Evolutionary conservation across 306 rosid genomes (phyloP).

Genomic region (Acacia crassicarpa): DNA sequence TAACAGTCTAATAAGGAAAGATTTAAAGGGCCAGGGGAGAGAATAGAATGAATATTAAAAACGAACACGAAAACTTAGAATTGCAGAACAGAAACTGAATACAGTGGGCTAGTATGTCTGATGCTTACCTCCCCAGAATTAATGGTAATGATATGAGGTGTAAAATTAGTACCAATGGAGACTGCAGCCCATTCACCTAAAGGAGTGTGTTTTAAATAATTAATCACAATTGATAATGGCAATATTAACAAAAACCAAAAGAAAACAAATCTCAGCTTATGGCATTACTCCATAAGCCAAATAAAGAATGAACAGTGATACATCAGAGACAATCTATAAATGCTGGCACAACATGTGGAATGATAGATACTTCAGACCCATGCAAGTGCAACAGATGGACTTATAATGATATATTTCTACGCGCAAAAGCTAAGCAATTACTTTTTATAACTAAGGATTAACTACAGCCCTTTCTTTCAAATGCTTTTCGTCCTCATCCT

Average conservation of each 20-base stretch:
- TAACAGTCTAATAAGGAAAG: constrained; percentile 1
- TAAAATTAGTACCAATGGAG: neutral
- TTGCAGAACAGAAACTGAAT: neutral
- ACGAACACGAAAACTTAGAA: neutral
- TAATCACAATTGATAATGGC: neutral
- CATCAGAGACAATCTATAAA: neutral
- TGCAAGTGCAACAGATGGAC: neutral
- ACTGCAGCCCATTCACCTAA: neutral
- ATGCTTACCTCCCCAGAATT: neutral
- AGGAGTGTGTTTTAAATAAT: neutral
- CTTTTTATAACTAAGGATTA: constrained; percentile 12
- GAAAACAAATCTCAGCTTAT: neutral
- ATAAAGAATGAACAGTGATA: neutral
- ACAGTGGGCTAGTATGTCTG: neutral
- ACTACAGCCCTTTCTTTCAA: neutral
- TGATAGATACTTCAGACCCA: constrained; percentile 4
- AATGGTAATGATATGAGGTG: neutral
- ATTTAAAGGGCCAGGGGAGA: neutral
- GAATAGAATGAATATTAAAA: neutral
- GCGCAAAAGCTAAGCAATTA: neutral
- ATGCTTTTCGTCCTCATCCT: neutral
- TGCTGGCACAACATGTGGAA: no score
- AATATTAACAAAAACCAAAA: no score
- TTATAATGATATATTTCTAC: neutral
- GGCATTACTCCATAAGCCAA: neutral